phyloP scores from a whole-genome alignment of 352 stramenopile genomes.

The Phytophthora foliorum region DNA sequence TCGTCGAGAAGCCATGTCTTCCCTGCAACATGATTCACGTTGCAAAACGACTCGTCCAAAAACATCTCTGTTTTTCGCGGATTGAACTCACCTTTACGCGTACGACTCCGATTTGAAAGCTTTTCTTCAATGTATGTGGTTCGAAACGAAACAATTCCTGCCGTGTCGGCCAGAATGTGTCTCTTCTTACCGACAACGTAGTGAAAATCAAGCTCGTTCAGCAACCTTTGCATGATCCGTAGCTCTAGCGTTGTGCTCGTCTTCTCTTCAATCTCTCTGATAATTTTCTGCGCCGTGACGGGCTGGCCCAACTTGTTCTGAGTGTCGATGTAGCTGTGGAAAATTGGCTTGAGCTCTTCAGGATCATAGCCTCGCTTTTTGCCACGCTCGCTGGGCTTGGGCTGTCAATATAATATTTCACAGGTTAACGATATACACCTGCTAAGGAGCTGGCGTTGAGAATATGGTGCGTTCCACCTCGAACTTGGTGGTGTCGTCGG shows the following conservation, averaged over 20 bases:
- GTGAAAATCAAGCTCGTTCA: not conserved
- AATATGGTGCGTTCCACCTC: no score
- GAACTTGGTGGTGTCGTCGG: no score
- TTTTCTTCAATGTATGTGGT: not conserved
- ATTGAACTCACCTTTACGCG: not conserved
- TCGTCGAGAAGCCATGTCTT: constrained; percentile 10
- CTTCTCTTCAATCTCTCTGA: not conserved
- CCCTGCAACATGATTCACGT: constrained; percentile 1
- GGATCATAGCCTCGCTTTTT: not conserved
- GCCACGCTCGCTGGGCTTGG: not conserved
- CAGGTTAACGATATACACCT: no score
- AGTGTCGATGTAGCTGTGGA: not conserved
- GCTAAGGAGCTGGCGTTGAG: no score
- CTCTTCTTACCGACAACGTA: constrained; percentile 1
- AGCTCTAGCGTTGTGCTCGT: not conserved
- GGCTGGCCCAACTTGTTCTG: not conserved
- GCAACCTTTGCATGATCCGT: constrained; percentile 1
- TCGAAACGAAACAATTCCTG: not conserved
- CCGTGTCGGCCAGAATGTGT: constrained; percentile 1
- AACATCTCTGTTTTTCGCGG: not conserved
- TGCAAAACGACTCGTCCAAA: constrained; percentile 5
- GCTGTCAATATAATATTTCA: constrained; percentile 1
- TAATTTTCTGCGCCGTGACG: not conserved
- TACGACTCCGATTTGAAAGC: not conserved
- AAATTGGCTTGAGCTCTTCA: not conserved